Evolutionary conservation across 495 filamentous ascomycete genomes (phyloP), one percentile per base, ranked within the genome.

Genomic region (Collariella sp.): DNA sequence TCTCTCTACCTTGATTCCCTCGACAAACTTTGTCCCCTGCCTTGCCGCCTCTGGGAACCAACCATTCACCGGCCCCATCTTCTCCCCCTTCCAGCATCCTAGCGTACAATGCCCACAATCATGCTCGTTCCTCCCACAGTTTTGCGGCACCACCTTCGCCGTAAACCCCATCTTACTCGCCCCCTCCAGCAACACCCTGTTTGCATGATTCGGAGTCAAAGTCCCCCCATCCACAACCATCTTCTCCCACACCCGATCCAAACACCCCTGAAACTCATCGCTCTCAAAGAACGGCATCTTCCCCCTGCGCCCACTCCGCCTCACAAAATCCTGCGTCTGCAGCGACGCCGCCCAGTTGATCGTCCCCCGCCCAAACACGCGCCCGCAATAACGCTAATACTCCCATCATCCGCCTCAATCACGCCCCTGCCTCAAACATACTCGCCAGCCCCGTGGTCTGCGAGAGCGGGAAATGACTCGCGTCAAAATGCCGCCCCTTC

Each of bases 271-370:
- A 58, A 81, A 96, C 51, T 87, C 86, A 1, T 74, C 65, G 1
- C 82, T 84, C 0, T 82, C 85, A 62, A 95, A 95, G 59, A 93
- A 87, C 0, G 79, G 75, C n/a, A 96, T 71, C 3, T 82, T 82
- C 20, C 66, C 56, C 73, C 46, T 72, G 64, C 0, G 88, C 83
- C 91, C 91, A 96, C 68, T 96, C 88, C 54, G 82, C 74, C 89
- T 78, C 0, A 96, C 87, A 57, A 76, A 91, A 15, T 76, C 83
- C 67, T 91, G 91, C 0, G 85, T 85, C 64, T 91, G 88, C 33
- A 96, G 67, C 13, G 79, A 78, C n/a, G 87, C 91, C 35, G 83
- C 85, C 90, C 89, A 95, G 62, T 95, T 95, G 52, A 96, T 67
- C 1, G 86, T 87, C 0, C 89, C 89, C 91, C 91, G 35, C 91